phyloP scores from a whole-genome alignment of 1,284 basidiomycete genomes.

The Pseudozyma sp. region DNA sequence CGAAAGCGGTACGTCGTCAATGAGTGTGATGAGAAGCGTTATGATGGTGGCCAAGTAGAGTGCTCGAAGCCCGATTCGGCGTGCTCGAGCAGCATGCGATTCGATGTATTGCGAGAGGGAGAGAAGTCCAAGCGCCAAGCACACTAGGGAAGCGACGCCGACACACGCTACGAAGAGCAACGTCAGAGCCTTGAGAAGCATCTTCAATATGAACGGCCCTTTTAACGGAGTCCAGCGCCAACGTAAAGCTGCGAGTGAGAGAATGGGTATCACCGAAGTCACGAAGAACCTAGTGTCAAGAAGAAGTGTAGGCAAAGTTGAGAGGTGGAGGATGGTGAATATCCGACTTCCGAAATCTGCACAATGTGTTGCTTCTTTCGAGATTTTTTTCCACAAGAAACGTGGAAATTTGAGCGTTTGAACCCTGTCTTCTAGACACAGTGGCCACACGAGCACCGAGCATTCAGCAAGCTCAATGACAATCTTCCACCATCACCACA shows the following conservation, averaged over 20 bases:
- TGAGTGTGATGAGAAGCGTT: conserved; percentile 8
- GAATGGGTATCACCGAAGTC: background rate
- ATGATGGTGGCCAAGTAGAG: conserved; percentile 4
- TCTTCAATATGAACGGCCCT: no score
- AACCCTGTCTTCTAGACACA: conserved; percentile 18
- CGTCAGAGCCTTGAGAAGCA: conserved; percentile 30
- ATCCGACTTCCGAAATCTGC: conserved; percentile 30
- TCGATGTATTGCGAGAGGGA: conserved; percentile 47
- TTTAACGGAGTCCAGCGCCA: no score
- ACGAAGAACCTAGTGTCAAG: background rate
- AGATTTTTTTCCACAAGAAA: conserved; percentile 3
- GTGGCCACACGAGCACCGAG: background rate
- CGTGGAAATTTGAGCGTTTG: conserved; percentile 18
- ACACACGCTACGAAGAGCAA: conserved; percentile 15
- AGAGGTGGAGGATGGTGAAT: conserved; percentile 7
- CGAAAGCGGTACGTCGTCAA: conserved; percentile 27
- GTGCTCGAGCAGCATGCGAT: conserved; percentile 27
- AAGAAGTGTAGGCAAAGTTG: background rate
- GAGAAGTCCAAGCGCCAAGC: conserved; percentile 38
- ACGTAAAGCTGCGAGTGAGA: background rate
- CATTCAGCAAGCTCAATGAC: background rate
- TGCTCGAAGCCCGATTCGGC: conserved; percentile 23
- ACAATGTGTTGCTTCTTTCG: background rate
- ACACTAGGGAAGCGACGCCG: conserved; percentile 10
- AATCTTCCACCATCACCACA: background rate